Conservation (phyloP, 345 rosid genomes). For the Cardamine chenopodiifolia region DNA sequence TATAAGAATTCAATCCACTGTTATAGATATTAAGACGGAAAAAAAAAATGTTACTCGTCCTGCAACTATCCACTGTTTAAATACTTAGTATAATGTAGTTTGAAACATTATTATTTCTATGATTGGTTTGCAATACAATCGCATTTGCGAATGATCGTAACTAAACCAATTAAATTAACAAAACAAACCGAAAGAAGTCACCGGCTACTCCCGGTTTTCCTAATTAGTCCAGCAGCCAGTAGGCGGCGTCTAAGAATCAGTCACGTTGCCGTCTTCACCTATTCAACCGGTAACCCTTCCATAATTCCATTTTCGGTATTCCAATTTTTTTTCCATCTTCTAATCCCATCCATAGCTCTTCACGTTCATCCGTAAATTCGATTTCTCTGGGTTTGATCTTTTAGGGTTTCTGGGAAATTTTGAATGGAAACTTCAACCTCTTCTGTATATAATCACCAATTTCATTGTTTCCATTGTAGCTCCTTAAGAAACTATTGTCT, state of each 20-base stretch:
- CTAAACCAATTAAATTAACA: neutral
- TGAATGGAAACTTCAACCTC: conserved; percentile 29
- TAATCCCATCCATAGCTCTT: conserved; percentile 11
- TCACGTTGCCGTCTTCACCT: conserved; percentile 30
- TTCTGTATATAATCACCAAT: neutral
- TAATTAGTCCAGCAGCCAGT: neutral
- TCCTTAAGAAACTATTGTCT: conserved; percentile 15
- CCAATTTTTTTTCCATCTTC: neutral
- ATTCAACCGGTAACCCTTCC: conserved; percentile 37
- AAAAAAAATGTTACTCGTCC: too few species aligned
- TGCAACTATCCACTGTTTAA: too few species aligned
- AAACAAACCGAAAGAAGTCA: neutral
- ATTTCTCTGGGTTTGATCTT: conserved; percentile 21
- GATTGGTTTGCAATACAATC: neutral
- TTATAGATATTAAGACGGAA: too few species aligned
- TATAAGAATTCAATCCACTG: too few species aligned
- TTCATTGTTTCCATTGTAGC: conserved; percentile 2
- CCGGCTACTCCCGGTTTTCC: conserved; percentile 35
- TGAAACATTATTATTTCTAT: too few species aligned
- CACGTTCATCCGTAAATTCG: conserved; percentile 27
- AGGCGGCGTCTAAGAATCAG: conserved; percentile 15
- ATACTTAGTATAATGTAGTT: too few species aligned
- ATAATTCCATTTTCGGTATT: conserved; percentile 12
- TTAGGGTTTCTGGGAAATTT: conserved; percentile 21
- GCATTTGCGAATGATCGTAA: neutral